phyloP scores from a whole-genome alignment of 805 yeast species.

The Monosporozyma aerobia region DNA sequence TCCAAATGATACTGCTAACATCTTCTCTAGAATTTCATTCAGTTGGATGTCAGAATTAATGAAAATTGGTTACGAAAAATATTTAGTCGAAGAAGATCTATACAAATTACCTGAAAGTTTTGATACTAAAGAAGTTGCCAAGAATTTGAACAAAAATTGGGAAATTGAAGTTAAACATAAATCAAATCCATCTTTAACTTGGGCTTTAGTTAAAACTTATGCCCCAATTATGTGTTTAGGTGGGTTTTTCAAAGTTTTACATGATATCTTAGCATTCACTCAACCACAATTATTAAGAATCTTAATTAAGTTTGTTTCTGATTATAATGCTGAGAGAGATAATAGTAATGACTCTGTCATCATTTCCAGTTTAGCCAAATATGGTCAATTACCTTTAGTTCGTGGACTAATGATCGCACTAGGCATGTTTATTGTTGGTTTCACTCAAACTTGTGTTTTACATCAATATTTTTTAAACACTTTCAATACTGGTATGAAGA shows the following conservation, averaged over 20 bases:
- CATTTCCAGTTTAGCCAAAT: neutral
- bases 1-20: slow-evolving; percentile 41
- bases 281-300: slow-evolving; percentile 76
- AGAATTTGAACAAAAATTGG: slow-evolving; percentile 53
- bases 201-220: slow-evolving; percentile 61
- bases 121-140: slow-evolving; percentile 44
- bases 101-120: slow-evolving; percentile 69
- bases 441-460: slow-evolving; percentile 65
- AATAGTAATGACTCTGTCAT: neutral
- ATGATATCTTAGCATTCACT: slow-evolving; percentile 73
- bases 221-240: slow-evolving; percentile 65
- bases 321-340: slow-evolving; percentile 32
- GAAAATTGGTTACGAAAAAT: slow-evolving; percentile 60
- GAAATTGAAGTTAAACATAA: slow-evolving; percentile 40
- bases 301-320: slow-evolving; percentile 52
- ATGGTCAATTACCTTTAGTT: slow-evolving; percentile 46
- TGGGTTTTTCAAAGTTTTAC: slow-evolving; percentile 60
- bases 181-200: slow-evolving; percentile 39
- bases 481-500: slow-evolving; percentile 68
- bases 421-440: slow-evolving; percentile 65
- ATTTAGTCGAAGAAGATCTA: slow-evolving; percentile 51
- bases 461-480: slow-evolving; percentile 74
- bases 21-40: slow-evolving; percentile 71
- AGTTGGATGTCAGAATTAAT: slow-evolving; percentile 87
- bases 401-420: slow-evolving; percentile 68